Conservation (phyloP, 176 grass and related monocot genomes). For the Cocos nucifera region DNA sequence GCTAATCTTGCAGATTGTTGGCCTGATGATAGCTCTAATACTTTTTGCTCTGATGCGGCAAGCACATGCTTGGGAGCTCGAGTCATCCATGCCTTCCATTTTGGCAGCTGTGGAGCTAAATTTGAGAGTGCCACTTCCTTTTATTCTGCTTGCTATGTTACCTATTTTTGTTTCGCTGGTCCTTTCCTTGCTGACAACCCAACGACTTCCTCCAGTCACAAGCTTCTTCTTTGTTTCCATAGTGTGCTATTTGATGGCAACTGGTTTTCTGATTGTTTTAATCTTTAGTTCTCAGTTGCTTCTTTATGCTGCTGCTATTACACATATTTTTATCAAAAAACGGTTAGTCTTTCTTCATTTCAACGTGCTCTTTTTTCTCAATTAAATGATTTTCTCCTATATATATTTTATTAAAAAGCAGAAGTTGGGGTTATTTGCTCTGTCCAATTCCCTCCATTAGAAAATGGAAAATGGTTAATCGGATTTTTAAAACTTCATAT, state of each 20-base stretch:
- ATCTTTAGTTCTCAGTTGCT: constrained; percentile 61
- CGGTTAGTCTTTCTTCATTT: constrained; percentile 37
- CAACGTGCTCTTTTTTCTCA: neutral
- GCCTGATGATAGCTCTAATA: constrained; percentile 72
- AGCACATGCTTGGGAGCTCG: constrained; percentile 69
- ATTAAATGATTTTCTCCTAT: too few relatives aligned
- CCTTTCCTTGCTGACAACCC: constrained; percentile 28
- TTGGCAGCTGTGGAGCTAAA: constrained; percentile 75
- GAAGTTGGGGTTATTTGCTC: too few relatives aligned
- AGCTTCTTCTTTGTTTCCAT: constrained; percentile 55
- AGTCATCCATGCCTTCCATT: constrained; percentile 76
- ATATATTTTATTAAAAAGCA: too few relatives aligned
- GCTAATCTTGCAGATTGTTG: constrained; percentile 57
- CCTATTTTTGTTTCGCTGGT: constrained; percentile 53
- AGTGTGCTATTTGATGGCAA: constrained; percentile 75
- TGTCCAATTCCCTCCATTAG: too few relatives aligned
- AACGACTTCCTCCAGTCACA: constrained; percentile 43
- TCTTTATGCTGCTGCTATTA: constrained; percentile 50
- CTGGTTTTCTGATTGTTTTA: constrained; percentile 66
- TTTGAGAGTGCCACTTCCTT: constrained; percentile 52
- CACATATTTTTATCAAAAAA: constrained; percentile 73
- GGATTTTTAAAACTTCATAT: too few relatives aligned
- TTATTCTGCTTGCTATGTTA: constrained; percentile 44
- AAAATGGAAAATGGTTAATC: too few relatives aligned
- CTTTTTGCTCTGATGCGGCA: constrained; percentile 89